Evolutionary conservation across 257 asterid genomes (phyloP).

Genomic region (Solanum sejunctum): DNA sequence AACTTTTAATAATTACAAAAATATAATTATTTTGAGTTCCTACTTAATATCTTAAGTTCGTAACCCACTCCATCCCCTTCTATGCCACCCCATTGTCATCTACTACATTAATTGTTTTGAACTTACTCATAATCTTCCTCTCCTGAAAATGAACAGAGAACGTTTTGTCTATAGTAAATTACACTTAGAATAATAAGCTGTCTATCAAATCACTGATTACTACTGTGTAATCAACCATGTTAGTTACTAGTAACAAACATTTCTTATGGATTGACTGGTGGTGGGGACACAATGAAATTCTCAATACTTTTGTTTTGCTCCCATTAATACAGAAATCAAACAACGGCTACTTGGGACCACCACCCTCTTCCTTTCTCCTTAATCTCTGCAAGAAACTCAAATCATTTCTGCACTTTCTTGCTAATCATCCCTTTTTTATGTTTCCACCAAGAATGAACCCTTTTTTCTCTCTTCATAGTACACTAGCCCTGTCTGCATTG

Average conservation of each 20-base stretch:
- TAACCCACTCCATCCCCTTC: too few species aligned
- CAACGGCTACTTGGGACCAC: slow-evolving; percentile 34
- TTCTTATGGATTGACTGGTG: neutral
- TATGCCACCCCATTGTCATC: too few species aligned
- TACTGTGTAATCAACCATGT: neutral
- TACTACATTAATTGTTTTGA: too few species aligned
- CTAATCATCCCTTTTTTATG: neutral
- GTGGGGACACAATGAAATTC: neutral
- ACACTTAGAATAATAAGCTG: neutral
- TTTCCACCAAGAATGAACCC: slow-evolving; percentile 7
- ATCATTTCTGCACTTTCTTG: slow-evolving; percentile 3
- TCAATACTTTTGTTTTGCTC: neutral
- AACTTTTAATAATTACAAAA: too few species aligned
- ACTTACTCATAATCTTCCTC: too few species aligned
- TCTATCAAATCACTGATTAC: neutral
- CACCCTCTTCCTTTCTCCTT: slow-evolving; percentile 22
- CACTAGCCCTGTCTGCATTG: slow-evolving; percentile 6
- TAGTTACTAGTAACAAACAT: neutral
- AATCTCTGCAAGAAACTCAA: slow-evolving; percentile 17
- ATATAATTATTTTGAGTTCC: too few species aligned
- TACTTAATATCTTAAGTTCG: too few species aligned
- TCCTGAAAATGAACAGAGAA: too few species aligned
- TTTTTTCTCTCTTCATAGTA: slow-evolving; percentile 6
- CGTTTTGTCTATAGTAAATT: neutral
- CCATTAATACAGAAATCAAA: slow-evolving; percentile 1